Evolutionary conservation across 306 rosid species (phyloP).

Genomic region (Trifolium subterraneum): DNA sequence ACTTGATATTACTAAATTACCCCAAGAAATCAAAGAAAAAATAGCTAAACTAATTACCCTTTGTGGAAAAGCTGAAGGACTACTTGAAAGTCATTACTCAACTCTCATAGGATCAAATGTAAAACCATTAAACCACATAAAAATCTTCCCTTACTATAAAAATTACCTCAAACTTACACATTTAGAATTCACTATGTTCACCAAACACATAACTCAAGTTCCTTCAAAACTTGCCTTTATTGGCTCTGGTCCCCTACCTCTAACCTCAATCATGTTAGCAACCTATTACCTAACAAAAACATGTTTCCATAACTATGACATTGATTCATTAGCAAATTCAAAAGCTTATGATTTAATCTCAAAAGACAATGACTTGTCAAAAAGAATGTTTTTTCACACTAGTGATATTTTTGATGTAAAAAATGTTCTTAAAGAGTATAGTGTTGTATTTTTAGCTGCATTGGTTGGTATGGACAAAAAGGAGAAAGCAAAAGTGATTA

Average conservation of each 20-base stretch:
- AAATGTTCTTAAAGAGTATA: slow-evolving; percentile 55
- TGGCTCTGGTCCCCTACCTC: slow-evolving; percentile 82
- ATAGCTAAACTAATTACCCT: slow-evolving; percentile 64
- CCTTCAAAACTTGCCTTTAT: slow-evolving; percentile 61
- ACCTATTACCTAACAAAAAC: slow-evolving; percentile 48
- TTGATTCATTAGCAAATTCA: slow-evolving; percentile 68
- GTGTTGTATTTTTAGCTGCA: slow-evolving; percentile 75
- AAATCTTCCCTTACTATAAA: slow-evolving; percentile 68
- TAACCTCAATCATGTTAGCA: slow-evolving; percentile 76
- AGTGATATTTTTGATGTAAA: slow-evolving; percentile 59
- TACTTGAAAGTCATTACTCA: slow-evolving; percentile 66
- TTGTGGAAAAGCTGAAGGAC: slow-evolving; percentile 75
- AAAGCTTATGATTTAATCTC: slow-evolving; percentile 55
- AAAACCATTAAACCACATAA: slow-evolving; percentile 55
- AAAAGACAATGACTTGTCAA: slow-evolving; percentile 59
- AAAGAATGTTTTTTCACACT: slow-evolving; percentile 69
- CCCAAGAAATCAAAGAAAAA: slow-evolving; percentile 53
- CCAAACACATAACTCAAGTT: slow-evolving; percentile 44
- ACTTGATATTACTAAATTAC: slow-evolving; percentile 48
- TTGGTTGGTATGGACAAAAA: slow-evolving; percentile 68
- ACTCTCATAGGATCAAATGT: slow-evolving; percentile 51
- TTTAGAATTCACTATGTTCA: slow-evolving; percentile 63
- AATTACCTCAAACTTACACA: slow-evolving; percentile 74
- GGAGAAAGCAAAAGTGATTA: slow-evolving; percentile 56
- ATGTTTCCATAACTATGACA: slow-evolving; percentile 71